phyloP scores from a whole-genome alignment of 2,329 filamentous ascomycete species.

The Aureobasidium melanogenum region DNA sequence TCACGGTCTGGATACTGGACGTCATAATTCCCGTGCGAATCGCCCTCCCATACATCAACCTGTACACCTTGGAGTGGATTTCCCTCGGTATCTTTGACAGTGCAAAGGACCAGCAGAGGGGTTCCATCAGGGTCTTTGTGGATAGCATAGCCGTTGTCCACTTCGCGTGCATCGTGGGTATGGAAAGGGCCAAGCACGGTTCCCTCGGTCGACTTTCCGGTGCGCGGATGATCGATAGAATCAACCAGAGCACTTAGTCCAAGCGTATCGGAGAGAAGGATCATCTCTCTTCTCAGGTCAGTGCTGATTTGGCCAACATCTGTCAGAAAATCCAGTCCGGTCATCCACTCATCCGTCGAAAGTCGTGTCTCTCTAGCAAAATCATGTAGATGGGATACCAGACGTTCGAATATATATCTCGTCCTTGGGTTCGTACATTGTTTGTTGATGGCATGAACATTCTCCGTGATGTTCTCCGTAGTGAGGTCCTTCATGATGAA shows the following conservation, averaged over 20 bases:
- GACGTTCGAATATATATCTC: constrained; percentile 59
- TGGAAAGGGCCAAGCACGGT: constrained; percentile 26
- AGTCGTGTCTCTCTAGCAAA: constrained; percentile 68
- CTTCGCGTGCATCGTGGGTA: constrained; percentile 19
- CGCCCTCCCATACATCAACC: constrained; percentile 21
- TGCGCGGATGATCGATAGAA: constrained; percentile 18
- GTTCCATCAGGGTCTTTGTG: constrained; percentile 18
- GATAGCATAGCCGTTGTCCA: constrained; percentile 18
- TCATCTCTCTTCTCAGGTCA: constrained; percentile 52
- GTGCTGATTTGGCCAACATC: constrained; percentile 61
- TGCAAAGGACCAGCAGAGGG: constrained; percentile 17
- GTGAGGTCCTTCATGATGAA: constrained; percentile 53
- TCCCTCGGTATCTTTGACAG: constrained; percentile 19
- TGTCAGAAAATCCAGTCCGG: constrained; percentile 58
- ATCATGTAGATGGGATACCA: constrained; percentile 68
- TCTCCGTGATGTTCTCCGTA: constrained; percentile 66
- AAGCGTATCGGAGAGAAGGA: constrained; percentile 16
- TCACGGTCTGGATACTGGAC: constrained; percentile 20
- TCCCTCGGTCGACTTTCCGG: constrained; percentile 18
- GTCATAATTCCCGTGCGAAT: constrained; percentile 23
- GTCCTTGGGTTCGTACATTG: constrained; percentile 53
- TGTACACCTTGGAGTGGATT: constrained; percentile 15
- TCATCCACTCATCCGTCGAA: constrained; percentile 67
- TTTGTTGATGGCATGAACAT: constrained; percentile 62
- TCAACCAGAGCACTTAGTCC: constrained; percentile 24